A percentile compares a stretch with the other conserved stretches of the same genome.
Conservation (phyloP, 768 basidiomycete species). For the Pisolithus tinctorius region DNA sequence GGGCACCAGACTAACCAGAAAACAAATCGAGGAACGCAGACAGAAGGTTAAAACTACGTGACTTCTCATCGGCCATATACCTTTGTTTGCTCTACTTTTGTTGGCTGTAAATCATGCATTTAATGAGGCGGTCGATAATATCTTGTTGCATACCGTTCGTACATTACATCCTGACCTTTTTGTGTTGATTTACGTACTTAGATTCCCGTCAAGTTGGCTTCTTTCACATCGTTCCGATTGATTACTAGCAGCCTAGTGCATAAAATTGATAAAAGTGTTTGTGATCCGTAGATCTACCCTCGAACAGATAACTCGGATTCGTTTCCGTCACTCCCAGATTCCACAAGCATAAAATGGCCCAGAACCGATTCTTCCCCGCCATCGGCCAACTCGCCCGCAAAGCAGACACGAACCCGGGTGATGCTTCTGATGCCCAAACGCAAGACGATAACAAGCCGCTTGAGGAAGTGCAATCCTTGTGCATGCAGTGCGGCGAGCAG, state of each 20-base stretch:
- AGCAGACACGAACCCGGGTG: conserved; percentile 31
- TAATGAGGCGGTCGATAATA: no score
- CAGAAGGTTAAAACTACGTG: conserved; percentile 18
- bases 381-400: conserved; percentile 50
- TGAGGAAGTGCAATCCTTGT: conserved; percentile 84
- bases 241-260: background rate
- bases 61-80: background rate
- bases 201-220: no score
- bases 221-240: no score
- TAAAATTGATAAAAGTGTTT: background rate
- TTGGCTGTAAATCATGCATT: no score
- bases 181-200: no score
- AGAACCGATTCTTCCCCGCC: conserved; percentile 43
- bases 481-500: conserved; percentile 91
- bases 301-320: background rate
- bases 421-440: conserved; percentile 27
- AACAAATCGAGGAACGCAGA: conserved; percentile 48
- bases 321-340: background rate
- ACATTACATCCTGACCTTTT: no score
- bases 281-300: background rate
- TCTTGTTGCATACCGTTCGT: no score
- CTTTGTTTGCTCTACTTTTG: no score
- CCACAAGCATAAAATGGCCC: conserved; percentile 11
- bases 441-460: conserved; percentile 46
- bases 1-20: conserved; percentile 72